A percentile compares a stretch with the other conserved stretches of the same genome.
Evolutionary conservation across 208 protist species (phyloP).

Genomic region (Trypanosomatidae sp.): DNA sequence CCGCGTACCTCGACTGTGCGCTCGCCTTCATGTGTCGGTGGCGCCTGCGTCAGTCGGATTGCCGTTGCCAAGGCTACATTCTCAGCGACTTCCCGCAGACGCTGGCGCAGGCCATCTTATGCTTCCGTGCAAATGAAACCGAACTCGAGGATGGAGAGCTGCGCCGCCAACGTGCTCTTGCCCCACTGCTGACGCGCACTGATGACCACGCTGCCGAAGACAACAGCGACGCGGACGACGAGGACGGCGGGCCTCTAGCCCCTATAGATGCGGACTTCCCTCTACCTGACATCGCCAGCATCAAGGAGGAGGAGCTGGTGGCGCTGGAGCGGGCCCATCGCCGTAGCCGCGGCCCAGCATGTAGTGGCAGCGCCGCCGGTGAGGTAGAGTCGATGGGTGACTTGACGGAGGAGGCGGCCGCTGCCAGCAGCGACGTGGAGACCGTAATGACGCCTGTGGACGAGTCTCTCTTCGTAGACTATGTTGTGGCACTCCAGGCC

Average conservation of each 20-base stretch:
- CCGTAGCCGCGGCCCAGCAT: slow-evolving; percentile 16
- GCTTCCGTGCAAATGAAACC: slow-evolving; percentile 59
- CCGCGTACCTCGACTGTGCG: slow-evolving; percentile 66
- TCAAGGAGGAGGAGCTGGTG: slow-evolving; percentile 50
- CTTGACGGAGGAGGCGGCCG: slow-evolving; percentile 7
- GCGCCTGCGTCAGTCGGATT: slow-evolving; percentile 81
- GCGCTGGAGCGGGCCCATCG: slow-evolving; percentile 31
- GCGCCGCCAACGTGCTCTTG: slow-evolving; percentile 24
- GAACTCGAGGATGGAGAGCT: slow-evolving; percentile 32
- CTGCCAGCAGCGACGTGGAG: slow-evolving; percentile 25
- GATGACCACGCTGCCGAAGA: slow-evolving; percentile 14
- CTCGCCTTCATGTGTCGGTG: slow-evolving; percentile 84
- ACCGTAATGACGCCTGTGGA: slow-evolving; percentile 56
- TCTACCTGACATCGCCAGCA: slow-evolving; percentile 36
- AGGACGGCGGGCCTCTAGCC: slow-evolving; percentile 28
- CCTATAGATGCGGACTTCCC: slow-evolving; percentile 68
- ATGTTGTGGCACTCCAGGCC: slow-evolving; percentile 54
- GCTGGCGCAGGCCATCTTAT: slow-evolving; percentile 75
- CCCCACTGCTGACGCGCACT: slow-evolving; percentile 13
- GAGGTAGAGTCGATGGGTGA: neutral
- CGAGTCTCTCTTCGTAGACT: slow-evolving; percentile 65
- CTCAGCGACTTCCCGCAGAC: slow-evolving; percentile 86
- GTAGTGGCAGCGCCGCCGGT: slow-evolving; percentile 4
- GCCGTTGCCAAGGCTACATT: slow-evolving; percentile 91
- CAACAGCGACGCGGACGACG: slow-evolving; percentile 8